phyloP scores from a whole-genome alignment of 2,329 filamentous ascomycete genomes.

The Fusarium phyllophilum region DNA sequence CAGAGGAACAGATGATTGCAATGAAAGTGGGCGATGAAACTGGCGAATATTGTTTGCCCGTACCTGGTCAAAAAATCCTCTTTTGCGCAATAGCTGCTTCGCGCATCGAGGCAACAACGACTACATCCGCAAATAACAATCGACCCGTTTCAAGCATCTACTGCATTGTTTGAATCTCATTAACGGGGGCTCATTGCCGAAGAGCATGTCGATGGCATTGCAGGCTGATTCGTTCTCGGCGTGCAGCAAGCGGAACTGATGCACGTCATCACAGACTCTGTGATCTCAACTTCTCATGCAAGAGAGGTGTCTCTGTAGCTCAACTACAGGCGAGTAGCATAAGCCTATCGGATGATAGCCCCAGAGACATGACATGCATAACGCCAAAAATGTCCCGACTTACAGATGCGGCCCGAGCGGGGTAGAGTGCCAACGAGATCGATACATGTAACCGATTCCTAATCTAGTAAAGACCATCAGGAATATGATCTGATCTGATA shows the following conservation, averaged over 20 bases:
- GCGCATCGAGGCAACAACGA: accelerated
- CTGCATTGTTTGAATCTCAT: not conserved
- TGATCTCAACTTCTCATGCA: accelerated
- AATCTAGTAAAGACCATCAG: not conserved
- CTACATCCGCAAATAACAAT: accelerated
- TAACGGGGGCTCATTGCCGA: accelerated
- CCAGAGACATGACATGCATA: not conserved
- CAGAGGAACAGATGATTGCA: accelerated
- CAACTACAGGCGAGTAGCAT: not conserved
- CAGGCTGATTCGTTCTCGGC: accelerated
- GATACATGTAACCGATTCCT: not conserved
- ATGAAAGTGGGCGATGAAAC: not conserved
- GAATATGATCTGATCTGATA: not conserved
- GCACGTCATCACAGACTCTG: no score
- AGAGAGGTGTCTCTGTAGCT: not conserved
- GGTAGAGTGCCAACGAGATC: not conserved
- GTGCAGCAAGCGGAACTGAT: not conserved
- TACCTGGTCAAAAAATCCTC: not conserved
- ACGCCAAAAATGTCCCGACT: not conserved
- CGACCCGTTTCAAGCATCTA: not conserved
- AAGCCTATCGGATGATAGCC: not conserved
- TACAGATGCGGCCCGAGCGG: not conserved
- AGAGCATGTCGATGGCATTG: not conserved
- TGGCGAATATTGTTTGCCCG: not conserved
- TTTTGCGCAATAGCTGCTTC: not conserved